phyloP scores from a whole-genome alignment of 164 flowering plant species.

The Nymphaea colorata region DNA sequence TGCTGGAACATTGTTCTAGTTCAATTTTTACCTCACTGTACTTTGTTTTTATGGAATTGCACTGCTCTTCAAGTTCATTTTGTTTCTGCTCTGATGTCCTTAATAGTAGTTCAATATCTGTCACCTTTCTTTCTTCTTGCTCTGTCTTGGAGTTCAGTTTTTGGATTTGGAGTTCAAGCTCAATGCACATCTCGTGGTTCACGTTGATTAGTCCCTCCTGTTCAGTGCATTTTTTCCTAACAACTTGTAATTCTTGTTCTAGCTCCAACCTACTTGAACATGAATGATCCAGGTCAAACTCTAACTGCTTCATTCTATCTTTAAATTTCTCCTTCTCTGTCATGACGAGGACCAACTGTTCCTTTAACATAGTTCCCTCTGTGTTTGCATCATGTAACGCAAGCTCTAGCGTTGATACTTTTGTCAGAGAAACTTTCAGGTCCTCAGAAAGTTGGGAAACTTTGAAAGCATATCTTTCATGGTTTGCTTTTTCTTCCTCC shows the following conservation, averaged over 20 bases:
- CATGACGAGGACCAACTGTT: constrained; percentile 3
- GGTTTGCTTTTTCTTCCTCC: constrained; percentile 47
- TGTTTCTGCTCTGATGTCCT: neutral
- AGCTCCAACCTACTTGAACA: neutral
- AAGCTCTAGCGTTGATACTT: constrained; percentile 48
- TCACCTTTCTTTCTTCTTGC: neutral
- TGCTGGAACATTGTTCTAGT: neutral
- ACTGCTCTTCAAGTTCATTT: neutral
- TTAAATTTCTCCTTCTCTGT: constrained; percentile 9
- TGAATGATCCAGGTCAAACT: neutral
- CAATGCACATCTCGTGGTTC: too few relatives aligned
- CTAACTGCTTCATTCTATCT: neutral
- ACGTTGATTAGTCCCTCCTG: too few relatives aligned
- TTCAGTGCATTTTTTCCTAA: too few relatives aligned
- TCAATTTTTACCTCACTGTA: neutral
- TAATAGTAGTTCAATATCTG: neutral
- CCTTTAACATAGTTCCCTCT: constrained; percentile 51
- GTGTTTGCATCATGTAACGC: constrained; percentile 41
- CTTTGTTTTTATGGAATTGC: neutral
- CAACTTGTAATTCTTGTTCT: neutral
- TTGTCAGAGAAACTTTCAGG: constrained; percentile 42
- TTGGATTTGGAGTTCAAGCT: too few relatives aligned
- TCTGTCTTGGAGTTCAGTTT: too few relatives aligned
- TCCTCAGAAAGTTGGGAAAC: constrained; percentile 45
- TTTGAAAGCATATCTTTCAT: constrained; percentile 27